Evolutionary conservation across 305 asterid genomes (phyloP), one percentile per base, ranked within the genome.

Genomic region (Fraxinus floribunda): DNA sequence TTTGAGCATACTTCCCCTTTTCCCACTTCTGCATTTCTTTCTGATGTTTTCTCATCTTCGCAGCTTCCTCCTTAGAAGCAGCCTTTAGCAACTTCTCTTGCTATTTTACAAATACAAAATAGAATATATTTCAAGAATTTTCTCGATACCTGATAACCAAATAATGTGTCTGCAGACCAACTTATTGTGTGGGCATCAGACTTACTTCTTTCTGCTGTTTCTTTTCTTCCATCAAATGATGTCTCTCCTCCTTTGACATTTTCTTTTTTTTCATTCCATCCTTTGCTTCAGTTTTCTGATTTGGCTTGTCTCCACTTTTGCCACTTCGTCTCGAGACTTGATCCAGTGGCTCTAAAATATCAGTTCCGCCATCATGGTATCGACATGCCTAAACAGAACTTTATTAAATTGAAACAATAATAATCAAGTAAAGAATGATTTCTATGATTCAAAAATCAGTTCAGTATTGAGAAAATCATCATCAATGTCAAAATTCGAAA

Each of bases 21-120:
- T 92, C 97, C 97, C 97, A 94, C 87, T 92, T 95, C 86, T 90
- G 90, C 93, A 88, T 92, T 88, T 94, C 97, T 88, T 89, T 95
- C 84, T 91, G 86, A 75, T 75, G 77, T 85, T 90, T 92, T 87
- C 83, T 95, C 90, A 87, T 77, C 90, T 92, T 95, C 11, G 93
- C 97, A 79, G 94, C 97, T 89, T 95, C 94, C 49, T 91, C 97
- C 87, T 89, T 95, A 82, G 91, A 84, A 79, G 92, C 94, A 80
- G 94, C 98, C 86, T 91, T 95, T 80, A 88, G 93, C 92, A 92
- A 78, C 89, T 90, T 94, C 86, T 93, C 97, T 93, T 79, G 91
- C 99, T 95, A 84, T 82, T 83, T 80, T n/a, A 87, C 82, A 86
- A 75, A 82, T 26, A 71, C 68, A 70, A 66, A 84, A 81, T 83